These are phyloP conservation scores for Podospora pseudocomata DNA, from an alignment of 495 filamentous ascomycete genomes.

Conservation along the genomic window DNA sequence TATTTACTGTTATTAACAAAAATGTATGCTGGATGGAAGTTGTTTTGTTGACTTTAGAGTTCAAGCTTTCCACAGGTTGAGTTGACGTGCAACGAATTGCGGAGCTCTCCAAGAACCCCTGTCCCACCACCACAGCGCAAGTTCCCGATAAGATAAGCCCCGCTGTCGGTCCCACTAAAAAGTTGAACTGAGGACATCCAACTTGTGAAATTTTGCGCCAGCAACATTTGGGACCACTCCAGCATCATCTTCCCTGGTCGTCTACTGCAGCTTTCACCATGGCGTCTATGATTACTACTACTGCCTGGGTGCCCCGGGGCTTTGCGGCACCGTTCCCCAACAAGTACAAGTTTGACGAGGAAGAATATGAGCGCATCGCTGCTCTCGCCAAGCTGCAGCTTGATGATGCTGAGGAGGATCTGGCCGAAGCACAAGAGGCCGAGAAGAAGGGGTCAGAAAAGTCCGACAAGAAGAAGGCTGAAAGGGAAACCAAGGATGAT, in stretches of 20 bases:
- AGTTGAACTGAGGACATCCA: constrained; percentile 31
- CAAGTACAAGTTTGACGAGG: constrained; percentile 88
- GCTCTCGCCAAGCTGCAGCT: constrained; percentile 84
- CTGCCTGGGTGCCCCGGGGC: constrained; percentile 89
- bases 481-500: constrained; percentile 19
- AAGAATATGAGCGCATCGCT: constrained; percentile 87
- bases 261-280: constrained; percentile 14
- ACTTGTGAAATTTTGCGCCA: constrained; percentile 12
- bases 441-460: constrained; percentile 23
- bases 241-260: neutral
- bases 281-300: constrained; percentile 84
- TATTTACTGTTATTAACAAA: constrained; percentile 4
- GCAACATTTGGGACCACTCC: neutral
- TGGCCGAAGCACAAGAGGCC: constrained; percentile 61
- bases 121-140: neutral
- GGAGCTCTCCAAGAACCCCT: neutral
- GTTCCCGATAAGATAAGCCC: constrained; percentile 38
- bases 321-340: constrained; percentile 87
- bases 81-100: neutral
- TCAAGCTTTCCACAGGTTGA: neutral
- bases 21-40: neutral
- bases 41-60: neutral
- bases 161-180: constrained; percentile 35
- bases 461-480: constrained; percentile 15
- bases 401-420: constrained; percentile 83